These are phyloP conservation scores for Adansonia gregorii DNA, from an alignment of 441 rosid genomes.

Conservation along the genomic window DNA sequence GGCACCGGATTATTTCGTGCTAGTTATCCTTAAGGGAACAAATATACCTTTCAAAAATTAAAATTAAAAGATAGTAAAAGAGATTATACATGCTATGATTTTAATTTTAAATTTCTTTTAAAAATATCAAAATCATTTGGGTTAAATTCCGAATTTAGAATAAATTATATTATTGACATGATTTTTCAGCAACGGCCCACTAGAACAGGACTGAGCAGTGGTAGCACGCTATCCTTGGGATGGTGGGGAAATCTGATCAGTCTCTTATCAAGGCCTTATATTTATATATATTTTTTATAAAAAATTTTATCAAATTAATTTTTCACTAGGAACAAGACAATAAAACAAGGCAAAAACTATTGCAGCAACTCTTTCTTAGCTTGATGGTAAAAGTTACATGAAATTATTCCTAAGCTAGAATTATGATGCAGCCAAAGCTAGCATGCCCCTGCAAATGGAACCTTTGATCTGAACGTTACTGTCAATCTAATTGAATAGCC, in stretches of 20 bases:
- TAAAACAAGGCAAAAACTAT: neutral
- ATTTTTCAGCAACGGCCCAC: constrained; percentile 34
- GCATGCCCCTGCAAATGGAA: neutral
- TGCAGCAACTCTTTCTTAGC: constrained; percentile 18
- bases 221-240: constrained; percentile 30
- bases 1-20: constrained; percentile 12
- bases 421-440: no score
- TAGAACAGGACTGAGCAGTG: constrained; percentile 1
- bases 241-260: constrained; percentile 44
- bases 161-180: constrained; percentile 5
- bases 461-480: neutral
- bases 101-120: no score
- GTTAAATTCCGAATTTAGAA: neutral
- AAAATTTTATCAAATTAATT: neutral
- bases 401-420: no score
- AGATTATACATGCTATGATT: no score
- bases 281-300: neutral
- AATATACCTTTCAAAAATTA: neutral
- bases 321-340: constrained; percentile 4
- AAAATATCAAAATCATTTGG: no score
- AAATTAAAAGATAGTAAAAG: no score
- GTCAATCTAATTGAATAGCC: neutral
- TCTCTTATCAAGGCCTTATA: neutral
- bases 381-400: neutral
- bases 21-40: neutral